phyloP scores from a whole-genome alignment of 2,329 filamentous ascomycete genomes.

The Fusarium sororula region DNA sequence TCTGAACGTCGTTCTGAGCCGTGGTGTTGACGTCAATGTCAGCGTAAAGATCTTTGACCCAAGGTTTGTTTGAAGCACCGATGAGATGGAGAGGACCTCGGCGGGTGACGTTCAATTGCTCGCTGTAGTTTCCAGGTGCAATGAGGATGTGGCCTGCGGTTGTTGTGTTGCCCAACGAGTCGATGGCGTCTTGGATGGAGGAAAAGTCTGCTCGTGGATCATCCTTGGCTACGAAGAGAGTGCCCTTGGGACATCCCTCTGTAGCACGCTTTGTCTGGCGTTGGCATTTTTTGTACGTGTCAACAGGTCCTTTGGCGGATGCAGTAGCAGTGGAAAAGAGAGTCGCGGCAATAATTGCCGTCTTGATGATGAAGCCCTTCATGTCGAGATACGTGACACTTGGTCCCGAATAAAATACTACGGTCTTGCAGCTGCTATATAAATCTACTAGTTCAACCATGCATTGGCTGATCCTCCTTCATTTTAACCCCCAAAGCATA shows the following conservation, averaged over 20 bases:
- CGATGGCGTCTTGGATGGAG: slow-evolving; percentile 53
- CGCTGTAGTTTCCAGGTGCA: slow-evolving; percentile 66
- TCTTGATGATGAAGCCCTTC: slow-evolving; percentile 3
- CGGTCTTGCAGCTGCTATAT: not conserved
- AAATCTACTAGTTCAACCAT: not conserved
- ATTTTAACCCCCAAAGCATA: not conserved
- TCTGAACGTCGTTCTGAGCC: slow-evolving; percentile 58
- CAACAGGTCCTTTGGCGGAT: slow-evolving; percentile 10
- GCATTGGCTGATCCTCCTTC: not conserved
- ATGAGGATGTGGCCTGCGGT: slow-evolving; percentile 60
- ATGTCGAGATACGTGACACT: not conserved
- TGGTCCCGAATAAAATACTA: not conserved
- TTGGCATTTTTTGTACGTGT: slow-evolving; percentile 35
- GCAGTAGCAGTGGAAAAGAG: not conserved
- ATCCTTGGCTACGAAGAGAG: slow-evolving; percentile 53
- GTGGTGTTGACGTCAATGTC: slow-evolving; percentile 55
- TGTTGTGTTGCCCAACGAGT: slow-evolving; percentile 48
- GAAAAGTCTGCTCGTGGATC: slow-evolving; percentile 49
- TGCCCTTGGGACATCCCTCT: slow-evolving; percentile 51
- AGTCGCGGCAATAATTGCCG: not conserved
- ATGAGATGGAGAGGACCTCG: slow-evolving; percentile 68
- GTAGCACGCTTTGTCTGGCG: slow-evolving; percentile 22
- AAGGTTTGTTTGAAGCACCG: slow-evolving; percentile 61
- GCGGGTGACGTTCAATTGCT: slow-evolving; percentile 73
- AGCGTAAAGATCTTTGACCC: slow-evolving; percentile 46